phyloP scores from a whole-genome alignment of 176 grass and related monocot species.

The Cymbopogon citratus region DNA sequence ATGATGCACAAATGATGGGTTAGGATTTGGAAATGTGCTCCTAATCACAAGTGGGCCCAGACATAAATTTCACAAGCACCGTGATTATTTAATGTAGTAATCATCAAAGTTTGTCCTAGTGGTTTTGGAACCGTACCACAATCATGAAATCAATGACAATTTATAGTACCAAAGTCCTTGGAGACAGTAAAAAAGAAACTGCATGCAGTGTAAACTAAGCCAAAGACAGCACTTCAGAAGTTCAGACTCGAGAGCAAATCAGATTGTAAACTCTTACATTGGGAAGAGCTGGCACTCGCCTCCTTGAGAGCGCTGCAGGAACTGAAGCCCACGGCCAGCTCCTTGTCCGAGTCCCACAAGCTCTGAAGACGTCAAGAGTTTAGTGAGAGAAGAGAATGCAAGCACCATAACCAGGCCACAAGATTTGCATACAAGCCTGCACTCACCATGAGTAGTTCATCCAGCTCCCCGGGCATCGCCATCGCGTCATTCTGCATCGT shows the following conservation, averaged over 20 bases:
- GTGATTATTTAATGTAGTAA: slow-evolving; percentile 11
- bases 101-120: slow-evolving; percentile 39
- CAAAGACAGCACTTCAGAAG: not conserved
- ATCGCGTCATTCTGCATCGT: not conserved
- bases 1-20: slow-evolving; percentile 45
- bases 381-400: not conserved
- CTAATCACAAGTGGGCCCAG: slow-evolving; percentile 24
- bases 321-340: not conserved
- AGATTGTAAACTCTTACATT: slow-evolving; percentile 1
- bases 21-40: slow-evolving; percentile 9
- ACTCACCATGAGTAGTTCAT: slow-evolving; percentile 49
- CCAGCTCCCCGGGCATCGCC: slow-evolving; percentile 22
- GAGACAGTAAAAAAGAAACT: not conserved
- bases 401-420: not conserved
- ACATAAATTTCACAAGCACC: slow-evolving; percentile 30
- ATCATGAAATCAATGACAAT: slow-evolving; percentile 27
- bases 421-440: not conserved
- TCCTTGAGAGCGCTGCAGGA: slow-evolving; percentile 7
- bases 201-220: slow-evolving; percentile 14
- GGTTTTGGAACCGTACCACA: slow-evolving; percentile 35
- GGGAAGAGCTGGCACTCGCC: not conserved
- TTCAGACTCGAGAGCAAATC: not conserved
- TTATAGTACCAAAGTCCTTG: not conserved
- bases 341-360: slow-evolving; percentile 31
- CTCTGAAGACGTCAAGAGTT: slow-evolving; percentile 25